These are phyloP conservation scores for Xerocomellus amylosporus DNA, from an alignment of 768 basidiomycete species.

Conservation along the genomic window DNA sequence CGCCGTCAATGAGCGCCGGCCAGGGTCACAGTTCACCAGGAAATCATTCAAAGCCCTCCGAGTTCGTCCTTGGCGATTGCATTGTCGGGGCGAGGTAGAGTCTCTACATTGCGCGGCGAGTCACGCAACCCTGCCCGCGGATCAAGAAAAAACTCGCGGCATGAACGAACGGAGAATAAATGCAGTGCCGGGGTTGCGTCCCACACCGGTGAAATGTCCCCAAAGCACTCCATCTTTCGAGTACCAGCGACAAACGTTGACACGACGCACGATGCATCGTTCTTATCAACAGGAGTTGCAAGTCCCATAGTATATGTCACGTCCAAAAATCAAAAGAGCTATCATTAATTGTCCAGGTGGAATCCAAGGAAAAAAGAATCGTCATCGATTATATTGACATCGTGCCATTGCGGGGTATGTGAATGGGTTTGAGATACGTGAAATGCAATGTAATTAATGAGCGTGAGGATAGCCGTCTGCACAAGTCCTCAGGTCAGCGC, in stretches of 20 bases:
- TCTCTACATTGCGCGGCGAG: not conserved
- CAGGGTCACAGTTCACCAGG: not conserved
- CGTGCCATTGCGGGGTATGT: constrained; percentile 28
- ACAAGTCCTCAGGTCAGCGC: not conserved
- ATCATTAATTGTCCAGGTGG: constrained; percentile 4
- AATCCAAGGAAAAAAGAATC: constrained; percentile 5
- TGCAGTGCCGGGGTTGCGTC: not conserved
- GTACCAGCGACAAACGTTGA: not conserved
- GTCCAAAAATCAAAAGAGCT: constrained; percentile 5
- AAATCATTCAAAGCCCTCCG: not conserved
- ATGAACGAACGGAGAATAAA: not conserved
- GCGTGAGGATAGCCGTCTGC: constrained; percentile 30
- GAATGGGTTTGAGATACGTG: constrained; percentile 18
- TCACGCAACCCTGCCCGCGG: constrained; percentile 3
- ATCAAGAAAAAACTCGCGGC: not conserved
- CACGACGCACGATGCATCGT: not conserved
- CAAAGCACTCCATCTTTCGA: not conserved
- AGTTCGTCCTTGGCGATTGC: not conserved
- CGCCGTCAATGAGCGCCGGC: not conserved
- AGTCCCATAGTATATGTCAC: constrained; percentile 6
- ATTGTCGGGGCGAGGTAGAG: not conserved
- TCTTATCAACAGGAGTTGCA: not conserved
- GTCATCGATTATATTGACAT: constrained; percentile 25
- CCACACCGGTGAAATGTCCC: not conserved
- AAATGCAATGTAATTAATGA: constrained; percentile 22